These are phyloP conservation scores for Massarina eburnea DNA, from an alignment of 2,329 filamentous ascomycete species.

Conservation along the genomic window DNA sequence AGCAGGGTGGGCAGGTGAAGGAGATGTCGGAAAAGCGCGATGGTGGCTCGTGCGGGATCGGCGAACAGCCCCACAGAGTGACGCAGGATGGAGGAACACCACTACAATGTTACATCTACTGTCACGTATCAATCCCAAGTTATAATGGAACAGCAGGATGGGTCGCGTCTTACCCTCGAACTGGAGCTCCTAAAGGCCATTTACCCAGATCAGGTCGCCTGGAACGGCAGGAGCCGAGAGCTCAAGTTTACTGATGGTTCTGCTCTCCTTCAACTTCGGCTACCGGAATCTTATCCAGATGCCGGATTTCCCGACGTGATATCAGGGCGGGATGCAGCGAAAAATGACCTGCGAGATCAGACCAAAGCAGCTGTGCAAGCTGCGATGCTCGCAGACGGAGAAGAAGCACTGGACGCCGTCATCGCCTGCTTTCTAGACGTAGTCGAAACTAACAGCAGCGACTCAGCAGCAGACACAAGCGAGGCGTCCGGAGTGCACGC, in stretches of 20 bases:
- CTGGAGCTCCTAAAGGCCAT: slow-evolving; percentile 48
- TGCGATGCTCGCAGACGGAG: slow-evolving; percentile 36
- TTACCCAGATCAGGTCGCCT: slow-evolving; percentile 46
- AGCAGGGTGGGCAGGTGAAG: too few relatives aligned
- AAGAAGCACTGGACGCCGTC: slow-evolving; percentile 48
- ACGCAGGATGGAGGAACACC: too few relatives aligned
- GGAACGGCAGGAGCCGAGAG: slow-evolving; percentile 37
- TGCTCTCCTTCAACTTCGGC: slow-evolving; percentile 38
- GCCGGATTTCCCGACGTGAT: slow-evolving; percentile 42
- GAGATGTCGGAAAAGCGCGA: too few relatives aligned
- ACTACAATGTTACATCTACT: too few relatives aligned
- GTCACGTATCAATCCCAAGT: too few relatives aligned
- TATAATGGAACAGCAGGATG: neutral
- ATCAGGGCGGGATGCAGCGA: slow-evolving; percentile 37
- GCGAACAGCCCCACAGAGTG: too few relatives aligned
- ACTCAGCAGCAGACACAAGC: neutral
- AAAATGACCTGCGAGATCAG: slow-evolving; percentile 40
- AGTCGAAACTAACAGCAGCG: slow-evolving; percentile 8
- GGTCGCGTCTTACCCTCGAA: slow-evolving; percentile 25
- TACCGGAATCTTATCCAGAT: slow-evolving; percentile 45
- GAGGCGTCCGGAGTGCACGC: neutral
- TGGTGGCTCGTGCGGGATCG: too few relatives aligned
- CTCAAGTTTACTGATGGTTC: slow-evolving; percentile 37
- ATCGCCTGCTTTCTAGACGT: slow-evolving; percentile 43
- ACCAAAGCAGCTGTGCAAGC: slow-evolving; percentile 31